Conservation (phyloP, 1,139 yeast species). For the Yueomyces sp. region DNA sequence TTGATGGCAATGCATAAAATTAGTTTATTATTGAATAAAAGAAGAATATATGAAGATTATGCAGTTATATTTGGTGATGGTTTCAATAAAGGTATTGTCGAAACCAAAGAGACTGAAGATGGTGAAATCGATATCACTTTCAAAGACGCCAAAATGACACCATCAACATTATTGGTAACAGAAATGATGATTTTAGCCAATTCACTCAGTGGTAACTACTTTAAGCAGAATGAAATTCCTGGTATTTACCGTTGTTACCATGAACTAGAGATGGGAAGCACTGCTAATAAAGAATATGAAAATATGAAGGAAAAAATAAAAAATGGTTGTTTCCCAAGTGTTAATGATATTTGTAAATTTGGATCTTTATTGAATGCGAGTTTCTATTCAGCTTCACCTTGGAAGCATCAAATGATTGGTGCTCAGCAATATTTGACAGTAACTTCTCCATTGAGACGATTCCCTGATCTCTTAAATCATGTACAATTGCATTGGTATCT, state of each 20-base stretch:
- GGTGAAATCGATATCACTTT: constrained; percentile 11
- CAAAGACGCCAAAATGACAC: constrained; percentile 17
- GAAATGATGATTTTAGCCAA: constrained; percentile 79
- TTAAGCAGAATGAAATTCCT: constrained; percentile 36
- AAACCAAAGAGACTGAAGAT: constrained; percentile 5
- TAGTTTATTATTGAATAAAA: constrained; percentile 23
- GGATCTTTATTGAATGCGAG: constrained; percentile 31
- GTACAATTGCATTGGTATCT: constrained; percentile 46
- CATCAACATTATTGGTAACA: constrained; percentile 52
- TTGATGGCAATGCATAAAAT: constrained; percentile 26
- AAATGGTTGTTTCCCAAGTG: constrained; percentile 14
- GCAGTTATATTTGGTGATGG: constrained; percentile 29
- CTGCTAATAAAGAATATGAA: constrained; percentile 19
- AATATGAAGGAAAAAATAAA: constrained; percentile 17
- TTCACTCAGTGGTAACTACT: constrained; percentile 43
- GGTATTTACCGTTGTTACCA: constrained; percentile 45
- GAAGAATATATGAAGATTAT: constrained; percentile 22
- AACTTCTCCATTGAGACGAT: constrained; percentile 84
- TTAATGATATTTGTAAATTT: constrained; percentile 27
- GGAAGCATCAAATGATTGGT: constrained; percentile 54
- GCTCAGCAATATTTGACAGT: constrained; percentile 53
- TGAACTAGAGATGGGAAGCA: constrained; percentile 22
- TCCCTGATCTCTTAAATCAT: constrained; percentile 72
- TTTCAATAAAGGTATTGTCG: constrained; percentile 16
- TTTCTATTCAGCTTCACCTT: constrained; percentile 29